Conservation (phyloP, 306 rosid genomes). For the Sicyos edulis region DNA sequence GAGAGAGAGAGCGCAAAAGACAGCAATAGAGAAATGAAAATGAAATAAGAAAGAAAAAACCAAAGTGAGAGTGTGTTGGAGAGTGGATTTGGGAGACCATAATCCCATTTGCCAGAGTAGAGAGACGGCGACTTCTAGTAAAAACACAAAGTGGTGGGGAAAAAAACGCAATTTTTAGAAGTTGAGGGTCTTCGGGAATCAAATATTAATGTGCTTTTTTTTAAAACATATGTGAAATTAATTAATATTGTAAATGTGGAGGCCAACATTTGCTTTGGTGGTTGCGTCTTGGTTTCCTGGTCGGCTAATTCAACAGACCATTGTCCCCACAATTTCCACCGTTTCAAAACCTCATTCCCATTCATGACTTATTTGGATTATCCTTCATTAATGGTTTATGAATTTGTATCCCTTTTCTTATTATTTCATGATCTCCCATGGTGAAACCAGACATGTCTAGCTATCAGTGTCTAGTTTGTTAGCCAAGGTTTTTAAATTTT, state of each 20-base stretch:
- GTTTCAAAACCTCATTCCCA: neutral
- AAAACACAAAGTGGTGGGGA: neutral
- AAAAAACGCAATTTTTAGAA: neutral
- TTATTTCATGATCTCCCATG: neutral
- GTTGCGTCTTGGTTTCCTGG: constrained; percentile 47
- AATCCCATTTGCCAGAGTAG: neutral
- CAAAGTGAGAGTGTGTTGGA: neutral
- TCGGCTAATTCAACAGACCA: constrained; percentile 39
- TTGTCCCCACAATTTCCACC: neutral
- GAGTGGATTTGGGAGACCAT: constrained; percentile 5
- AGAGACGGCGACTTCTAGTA: neutral
- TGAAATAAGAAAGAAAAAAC: neutral
- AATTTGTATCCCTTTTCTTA: neutral
- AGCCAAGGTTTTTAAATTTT: neutral
- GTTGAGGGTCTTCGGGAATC: constrained; percentile 37
- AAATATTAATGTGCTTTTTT: constrained; percentile 8
- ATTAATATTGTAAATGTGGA: neutral
- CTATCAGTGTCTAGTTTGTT: neutral
- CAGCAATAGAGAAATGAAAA: neutral
- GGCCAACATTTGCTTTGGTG: constrained; percentile 62
- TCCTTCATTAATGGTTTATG: neutral
- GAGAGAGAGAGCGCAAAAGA: neutral
- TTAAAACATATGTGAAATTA: neutral
- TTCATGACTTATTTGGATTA: neutral
- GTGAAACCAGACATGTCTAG: neutral